phyloP scores from a whole-genome alignment of 139 green algal species.

The Chlorella sp. region DNA sequence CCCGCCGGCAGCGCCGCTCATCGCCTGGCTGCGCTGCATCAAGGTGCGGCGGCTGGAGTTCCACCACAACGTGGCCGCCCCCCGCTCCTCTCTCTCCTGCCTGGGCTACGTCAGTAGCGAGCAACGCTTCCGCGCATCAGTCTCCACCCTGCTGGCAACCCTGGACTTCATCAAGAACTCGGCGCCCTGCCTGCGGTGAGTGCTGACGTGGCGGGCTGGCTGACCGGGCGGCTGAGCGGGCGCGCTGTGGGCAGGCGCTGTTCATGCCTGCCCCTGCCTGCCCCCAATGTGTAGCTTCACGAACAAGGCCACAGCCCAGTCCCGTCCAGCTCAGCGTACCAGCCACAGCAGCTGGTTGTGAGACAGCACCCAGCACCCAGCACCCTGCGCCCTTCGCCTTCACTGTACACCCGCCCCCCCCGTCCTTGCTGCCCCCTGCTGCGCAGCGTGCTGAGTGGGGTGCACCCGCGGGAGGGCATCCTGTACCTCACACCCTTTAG shows the following conservation, averaged over 20 bases:
- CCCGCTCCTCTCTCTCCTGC: background rate
- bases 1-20: background rate
- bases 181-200: background rate
- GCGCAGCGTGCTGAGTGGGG: conserved; percentile 18
- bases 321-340: too few relatives aligned
- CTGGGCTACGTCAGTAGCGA: conserved; percentile 12
- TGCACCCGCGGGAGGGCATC: conserved; percentile 30
- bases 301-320: too few relatives aligned
- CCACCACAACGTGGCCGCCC: background rate
- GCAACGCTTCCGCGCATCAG: conserved; percentile 25
- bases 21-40: conserved; percentile 30
- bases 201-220: background rate
- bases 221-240: too few relatives aligned
- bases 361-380: too few relatives aligned
- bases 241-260: too few relatives aligned
- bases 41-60: conserved; percentile 21
- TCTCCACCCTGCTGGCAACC: conserved; percentile 28
- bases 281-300: too few relatives aligned
- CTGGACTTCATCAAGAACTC: conserved; percentile 15
- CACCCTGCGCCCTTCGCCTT: too few relatives aligned
- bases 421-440: background rate
- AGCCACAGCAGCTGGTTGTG: too few relatives aligned
- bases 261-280: too few relatives aligned
- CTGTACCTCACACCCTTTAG: conserved; percentile 1
- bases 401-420: background rate